A percentile compares a stretch with the other conserved stretches of the same genome.
These are phyloP conservation scores for Tillandsia leiboldiana DNA, from an alignment of 176 grass and related monocot species.

Conservation along the genomic window DNA sequence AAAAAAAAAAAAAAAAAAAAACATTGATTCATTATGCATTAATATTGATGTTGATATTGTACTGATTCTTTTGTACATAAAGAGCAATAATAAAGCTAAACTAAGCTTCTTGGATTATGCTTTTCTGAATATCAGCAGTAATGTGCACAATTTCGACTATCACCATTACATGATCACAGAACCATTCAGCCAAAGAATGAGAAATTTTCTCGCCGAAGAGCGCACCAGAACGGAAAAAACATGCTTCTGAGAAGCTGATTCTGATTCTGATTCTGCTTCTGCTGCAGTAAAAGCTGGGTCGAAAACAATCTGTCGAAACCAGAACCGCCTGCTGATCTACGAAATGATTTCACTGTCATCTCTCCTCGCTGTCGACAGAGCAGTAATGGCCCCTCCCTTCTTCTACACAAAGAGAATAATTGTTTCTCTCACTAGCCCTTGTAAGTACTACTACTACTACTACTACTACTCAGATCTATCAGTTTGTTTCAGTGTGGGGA, in stretches of 20 bases:
- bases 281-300: not conserved
- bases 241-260: not conserved
- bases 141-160: too few species aligned
- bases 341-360: slow-evolving; percentile 1
- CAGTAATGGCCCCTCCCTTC: slow-evolving; percentile 20
- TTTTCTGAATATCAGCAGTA: too few species aligned
- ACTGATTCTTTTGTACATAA: too few species aligned
- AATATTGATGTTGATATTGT: too few species aligned
- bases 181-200: not conserved
- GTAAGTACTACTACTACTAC: slow-evolving; percentile 6
- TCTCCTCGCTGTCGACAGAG: slow-evolving; percentile 9
- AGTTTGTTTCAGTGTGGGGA: slow-evolving; percentile 4
- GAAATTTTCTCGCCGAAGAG: not conserved
- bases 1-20: too few species aligned
- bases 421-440: not conserved
- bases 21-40: too few species aligned
- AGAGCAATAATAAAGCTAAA: too few species aligned
- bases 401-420: slow-evolving; percentile 28
- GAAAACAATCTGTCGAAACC: not conserved
- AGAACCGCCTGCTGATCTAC: not conserved
- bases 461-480: slow-evolving; percentile 4
- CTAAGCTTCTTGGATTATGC: too few species aligned
- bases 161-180: not conserved
- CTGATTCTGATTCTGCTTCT: not conserved
- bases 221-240: not conserved